Percentiles rank a stretch among this genome's conserved stretches.
These are phyloP conservation scores for Turnera subulata DNA, from an alignment of 345 rosid species.

Conservation along the genomic window DNA sequence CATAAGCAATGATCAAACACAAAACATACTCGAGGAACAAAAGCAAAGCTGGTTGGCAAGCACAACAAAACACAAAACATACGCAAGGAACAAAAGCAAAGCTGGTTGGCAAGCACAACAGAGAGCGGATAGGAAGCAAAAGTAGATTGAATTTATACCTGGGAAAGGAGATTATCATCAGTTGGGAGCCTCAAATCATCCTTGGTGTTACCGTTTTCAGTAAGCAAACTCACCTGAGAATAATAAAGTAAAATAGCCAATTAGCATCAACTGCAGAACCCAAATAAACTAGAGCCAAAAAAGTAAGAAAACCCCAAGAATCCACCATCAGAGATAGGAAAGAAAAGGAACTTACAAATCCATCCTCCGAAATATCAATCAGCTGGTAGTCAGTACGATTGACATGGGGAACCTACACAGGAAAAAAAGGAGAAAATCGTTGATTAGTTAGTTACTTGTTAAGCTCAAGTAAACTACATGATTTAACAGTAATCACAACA, in stretches of 20 bases:
- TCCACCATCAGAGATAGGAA: background rate
- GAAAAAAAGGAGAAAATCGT: background rate
- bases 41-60: no score
- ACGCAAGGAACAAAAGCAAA: no score
- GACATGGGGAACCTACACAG: slow-evolving; percentile 16
- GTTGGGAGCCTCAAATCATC: slow-evolving; percentile 21
- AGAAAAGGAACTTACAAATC: slow-evolving; percentile 10
- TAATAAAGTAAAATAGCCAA: no score
- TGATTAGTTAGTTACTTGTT: background rate
- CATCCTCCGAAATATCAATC: slow-evolving; percentile 20
- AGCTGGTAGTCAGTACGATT: slow-evolving; percentile 20
- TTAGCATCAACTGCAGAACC: no score
- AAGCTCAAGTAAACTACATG: background rate
- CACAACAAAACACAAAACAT: no score
- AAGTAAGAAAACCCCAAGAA: background rate
- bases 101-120: no score
- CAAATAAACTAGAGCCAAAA: no score
- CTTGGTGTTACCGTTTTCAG: slow-evolving; percentile 17
- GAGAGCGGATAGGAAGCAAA: no score
- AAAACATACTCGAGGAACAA: no score
- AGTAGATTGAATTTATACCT: background rate
- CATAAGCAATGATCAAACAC: no score
- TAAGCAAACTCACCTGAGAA: slow-evolving; percentile 12
- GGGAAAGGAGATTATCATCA: slow-evolving; percentile 15
- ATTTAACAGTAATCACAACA: no score